These are phyloP conservation scores for Clavariopsis aquatica DNA, from an alignment of 495 filamentous ascomycete genomes.

Conservation along the genomic window DNA sequence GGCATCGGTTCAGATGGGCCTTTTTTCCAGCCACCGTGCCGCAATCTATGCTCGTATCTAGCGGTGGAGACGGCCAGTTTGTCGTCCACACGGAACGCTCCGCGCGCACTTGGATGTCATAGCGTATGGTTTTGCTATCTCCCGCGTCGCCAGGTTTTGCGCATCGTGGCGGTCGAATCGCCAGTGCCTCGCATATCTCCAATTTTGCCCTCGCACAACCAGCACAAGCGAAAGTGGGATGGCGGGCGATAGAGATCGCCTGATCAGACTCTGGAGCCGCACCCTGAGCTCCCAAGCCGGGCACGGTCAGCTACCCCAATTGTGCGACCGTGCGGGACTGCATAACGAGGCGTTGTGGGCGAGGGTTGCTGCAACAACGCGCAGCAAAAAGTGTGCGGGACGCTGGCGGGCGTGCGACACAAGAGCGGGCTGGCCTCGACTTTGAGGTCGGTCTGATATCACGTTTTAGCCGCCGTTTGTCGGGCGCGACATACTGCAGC, in stretches of 20 bases:
- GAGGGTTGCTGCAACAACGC: conserved; percentile 1
- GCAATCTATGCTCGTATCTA: not conserved
- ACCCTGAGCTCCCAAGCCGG: conserved; percentile 6
- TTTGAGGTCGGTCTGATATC: conserved; percentile 22
- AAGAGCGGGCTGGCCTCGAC: conserved; percentile 2
- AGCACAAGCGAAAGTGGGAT: conserved; percentile 2
- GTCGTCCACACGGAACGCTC: too few species aligned
- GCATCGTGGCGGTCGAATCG: too few species aligned
- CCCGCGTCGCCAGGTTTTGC: not conserved
- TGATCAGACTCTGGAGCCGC: conserved; percentile 20
- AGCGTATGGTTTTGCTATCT: not conserved
- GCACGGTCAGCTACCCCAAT: conserved; percentile 23
- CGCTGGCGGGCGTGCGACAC: not conserved
- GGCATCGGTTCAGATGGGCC: not conserved
- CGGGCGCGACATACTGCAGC: conserved; percentile 13
- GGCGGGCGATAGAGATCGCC: conserved; percentile 1
- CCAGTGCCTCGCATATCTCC: not conserved
- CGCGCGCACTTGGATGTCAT: not conserved
- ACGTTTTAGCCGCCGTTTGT: conserved; percentile 33
- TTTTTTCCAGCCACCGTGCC: not conserved
- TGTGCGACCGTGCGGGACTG: conserved; percentile 16
- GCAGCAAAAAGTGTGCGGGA: not conserved
- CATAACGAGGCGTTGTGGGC: not conserved
- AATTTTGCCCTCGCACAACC: not conserved
- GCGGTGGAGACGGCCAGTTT: not conserved